These are phyloP conservation scores for Suhomyces sp. DNA, from an alignment of 805 yeast species.

Conservation along the genomic window DNA sequence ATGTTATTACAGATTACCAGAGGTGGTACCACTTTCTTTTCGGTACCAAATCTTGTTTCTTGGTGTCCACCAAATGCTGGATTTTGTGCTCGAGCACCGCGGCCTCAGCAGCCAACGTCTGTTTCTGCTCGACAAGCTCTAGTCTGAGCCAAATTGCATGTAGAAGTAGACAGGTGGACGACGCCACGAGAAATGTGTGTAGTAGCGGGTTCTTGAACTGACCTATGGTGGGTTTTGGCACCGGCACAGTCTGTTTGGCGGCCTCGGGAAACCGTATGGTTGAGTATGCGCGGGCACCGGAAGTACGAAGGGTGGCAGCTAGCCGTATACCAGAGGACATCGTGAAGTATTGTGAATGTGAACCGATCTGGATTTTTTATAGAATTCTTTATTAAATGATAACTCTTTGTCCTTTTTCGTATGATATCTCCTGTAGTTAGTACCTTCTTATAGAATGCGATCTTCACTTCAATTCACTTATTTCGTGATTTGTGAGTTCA, in stretches of 20 bases:
- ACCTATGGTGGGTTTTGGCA: constrained; percentile 28
- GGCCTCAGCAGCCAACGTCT: constrained; percentile 15
- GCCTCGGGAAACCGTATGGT: constrained; percentile 2
- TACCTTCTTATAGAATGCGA: too few relatives aligned
- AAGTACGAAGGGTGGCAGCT: background rate
- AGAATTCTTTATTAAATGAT: too few relatives aligned
- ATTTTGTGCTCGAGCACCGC: constrained; percentile 21
- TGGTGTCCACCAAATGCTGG: constrained; percentile 28
- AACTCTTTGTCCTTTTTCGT: too few relatives aligned
- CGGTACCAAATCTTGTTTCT: constrained; percentile 18
- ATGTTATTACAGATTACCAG: background rate
- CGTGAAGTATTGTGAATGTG: too few relatives aligned
- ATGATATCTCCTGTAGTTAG: background rate
- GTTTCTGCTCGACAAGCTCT: constrained; percentile 27
- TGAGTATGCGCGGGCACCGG: background rate
- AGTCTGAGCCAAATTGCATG: constrained; percentile 32
- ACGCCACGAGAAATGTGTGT: constrained; percentile 39
- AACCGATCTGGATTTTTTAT: too few relatives aligned
- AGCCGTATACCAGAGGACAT: background rate
- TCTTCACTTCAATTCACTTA: background rate
- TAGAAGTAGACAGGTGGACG: constrained; percentile 34
- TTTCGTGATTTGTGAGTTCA: background rate
- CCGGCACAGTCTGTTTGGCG: background rate
- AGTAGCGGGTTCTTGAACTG: constrained; percentile 38
- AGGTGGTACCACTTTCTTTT: constrained; percentile 13